Percentiles rank a stretch among this genome's conserved stretches.
phyloP scores from a whole-genome alignment of 306 rosid species.

The Myrica gale region DNA sequence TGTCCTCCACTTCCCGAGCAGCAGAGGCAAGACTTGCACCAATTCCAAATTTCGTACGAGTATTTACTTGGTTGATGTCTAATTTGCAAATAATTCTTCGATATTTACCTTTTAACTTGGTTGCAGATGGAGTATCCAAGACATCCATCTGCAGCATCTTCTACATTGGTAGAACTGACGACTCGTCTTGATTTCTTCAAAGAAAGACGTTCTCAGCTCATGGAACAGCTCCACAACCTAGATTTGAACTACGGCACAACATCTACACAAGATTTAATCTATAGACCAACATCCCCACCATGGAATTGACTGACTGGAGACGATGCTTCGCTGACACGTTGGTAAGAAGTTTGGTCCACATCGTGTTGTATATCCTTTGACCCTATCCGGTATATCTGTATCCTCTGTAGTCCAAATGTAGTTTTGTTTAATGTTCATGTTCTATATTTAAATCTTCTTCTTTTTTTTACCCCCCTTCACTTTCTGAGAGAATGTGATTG shows the following conservation, averaged over 20 bases:
- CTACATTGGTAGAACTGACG: slow-evolving; percentile 85
- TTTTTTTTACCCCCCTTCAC: not conserved
- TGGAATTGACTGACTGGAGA: slow-evolving; percentile 63
- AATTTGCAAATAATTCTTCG: slow-evolving; percentile 1
- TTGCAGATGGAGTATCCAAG: slow-evolving; percentile 69
- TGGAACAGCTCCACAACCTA: slow-evolving; percentile 99
- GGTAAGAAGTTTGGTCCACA: slow-evolving; percentile 41
- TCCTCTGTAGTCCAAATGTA: slow-evolving; percentile 34
- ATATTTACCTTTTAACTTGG: slow-evolving; percentile 26
- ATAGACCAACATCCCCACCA: slow-evolving; percentile 78
- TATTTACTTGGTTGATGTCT: not conserved
- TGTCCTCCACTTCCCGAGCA: slow-evolving; percentile 79
- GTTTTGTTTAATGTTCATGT: slow-evolving; percentile 33
- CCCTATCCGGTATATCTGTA: slow-evolving; percentile 48
- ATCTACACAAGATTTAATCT: slow-evolving; percentile 66
- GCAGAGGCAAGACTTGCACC: slow-evolving; percentile 59
- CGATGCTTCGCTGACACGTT: slow-evolving; percentile 37
- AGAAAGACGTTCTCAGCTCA: slow-evolving; percentile 94
- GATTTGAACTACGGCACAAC: slow-evolving; percentile 85
- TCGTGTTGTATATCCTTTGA: slow-evolving; percentile 62
- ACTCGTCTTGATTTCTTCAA: slow-evolving; percentile 99
- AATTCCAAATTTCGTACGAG: slow-evolving; percentile 4
- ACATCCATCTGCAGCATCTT: slow-evolving; percentile 79
- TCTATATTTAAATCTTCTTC: slow-evolving; percentile 24
- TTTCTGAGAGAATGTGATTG: slow-evolving; percentile 45